These are phyloP conservation scores for Cladosporium sp. DNA, from an alignment of 2,329 filamentous ascomycete genomes.

Conservation along the genomic window DNA sequence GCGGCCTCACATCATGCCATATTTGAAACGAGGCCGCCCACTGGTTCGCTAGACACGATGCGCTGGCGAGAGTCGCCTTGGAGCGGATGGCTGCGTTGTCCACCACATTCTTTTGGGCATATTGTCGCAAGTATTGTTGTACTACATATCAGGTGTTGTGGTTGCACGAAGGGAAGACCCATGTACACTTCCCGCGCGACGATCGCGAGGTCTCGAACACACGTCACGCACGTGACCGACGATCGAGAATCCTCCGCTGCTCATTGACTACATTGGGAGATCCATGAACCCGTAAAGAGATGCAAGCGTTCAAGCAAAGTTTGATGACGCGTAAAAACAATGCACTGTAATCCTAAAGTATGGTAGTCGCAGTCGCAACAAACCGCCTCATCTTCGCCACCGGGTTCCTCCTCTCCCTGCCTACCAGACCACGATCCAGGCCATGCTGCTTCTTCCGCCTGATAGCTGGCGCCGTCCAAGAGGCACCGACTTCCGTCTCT, in stretches of 20 bases:
- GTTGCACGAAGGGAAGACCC: not conserved
- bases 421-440: conserved; percentile 6
- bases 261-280: no score
- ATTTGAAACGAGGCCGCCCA: not conserved
- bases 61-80: not conserved
- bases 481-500: conserved; percentile 21
- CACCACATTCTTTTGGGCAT: not conserved
- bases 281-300: no score
- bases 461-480: conserved; percentile 18
- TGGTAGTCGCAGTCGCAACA: conserved; percentile 19
- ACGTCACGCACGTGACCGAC: no score
- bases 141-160: not conserved
- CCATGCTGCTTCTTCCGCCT: conserved; percentile 8
- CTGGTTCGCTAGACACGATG: not conserved
- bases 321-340: no score
- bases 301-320: no score
- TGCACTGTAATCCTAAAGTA: not conserved
- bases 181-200: not conserved
- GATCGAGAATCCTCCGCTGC: no score
- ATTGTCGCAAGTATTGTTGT: not conserved
- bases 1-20: not conserved
- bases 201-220: not conserved
- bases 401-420: conserved; percentile 11
- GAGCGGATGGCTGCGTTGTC: not conserved
- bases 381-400: conserved; percentile 20